These are phyloP conservation scores for Dictyostelium discoideum DNA, from an alignment of 78 protist genomes.

Conservation along the genomic window DNA sequence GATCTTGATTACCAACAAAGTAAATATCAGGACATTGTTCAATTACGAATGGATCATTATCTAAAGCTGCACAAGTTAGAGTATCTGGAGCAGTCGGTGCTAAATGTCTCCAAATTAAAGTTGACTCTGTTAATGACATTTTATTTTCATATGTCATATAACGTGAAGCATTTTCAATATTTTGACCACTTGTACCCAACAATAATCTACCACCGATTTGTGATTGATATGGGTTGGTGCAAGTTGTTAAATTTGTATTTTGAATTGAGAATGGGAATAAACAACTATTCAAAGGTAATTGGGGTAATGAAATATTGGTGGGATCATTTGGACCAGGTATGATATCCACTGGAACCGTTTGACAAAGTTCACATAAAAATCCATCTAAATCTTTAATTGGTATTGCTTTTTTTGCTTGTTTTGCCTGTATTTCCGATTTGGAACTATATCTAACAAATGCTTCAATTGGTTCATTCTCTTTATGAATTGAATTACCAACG, in stretches of 20 bases:
- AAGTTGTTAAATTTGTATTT: constrained; percentile 40
- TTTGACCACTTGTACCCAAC: constrained; percentile 80
- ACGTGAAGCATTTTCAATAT: constrained; percentile 69
- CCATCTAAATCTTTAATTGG: constrained; percentile 66
- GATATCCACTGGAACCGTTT: constrained; percentile 57
- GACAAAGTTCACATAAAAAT: constrained; percentile 6
- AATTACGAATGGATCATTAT: constrained; percentile 78
- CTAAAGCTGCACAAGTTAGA: constrained; percentile 50
- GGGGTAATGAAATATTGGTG: constrained; percentile 66
- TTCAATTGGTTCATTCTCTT: constrained; percentile 39
- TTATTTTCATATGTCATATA: constrained; percentile 15
- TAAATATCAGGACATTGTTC: constrained; percentile 72
- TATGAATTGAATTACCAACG: constrained; percentile 66
- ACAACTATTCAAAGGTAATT: constrained; percentile 70
- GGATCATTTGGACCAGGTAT: constrained; percentile 79
- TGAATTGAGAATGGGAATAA: constrained; percentile 52
- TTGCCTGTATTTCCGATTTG: constrained; percentile 27
- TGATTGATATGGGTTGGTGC: constrained; percentile 69
- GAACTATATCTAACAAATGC: constrained; percentile 41
- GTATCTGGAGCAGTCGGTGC: constrained; percentile 84
- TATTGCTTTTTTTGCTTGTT: constrained; percentile 40
- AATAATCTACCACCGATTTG: constrained; percentile 66
- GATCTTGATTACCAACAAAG: constrained; percentile 62
- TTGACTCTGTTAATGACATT: constrained; percentile 24
- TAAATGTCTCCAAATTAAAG: constrained; percentile 72